A percentile compares a stretch with the other conserved stretches of the same genome.
These are phyloP conservation scores for Pelargonium cotyledonis DNA, from an alignment of 441 rosid genomes.

Conservation along the genomic window DNA sequence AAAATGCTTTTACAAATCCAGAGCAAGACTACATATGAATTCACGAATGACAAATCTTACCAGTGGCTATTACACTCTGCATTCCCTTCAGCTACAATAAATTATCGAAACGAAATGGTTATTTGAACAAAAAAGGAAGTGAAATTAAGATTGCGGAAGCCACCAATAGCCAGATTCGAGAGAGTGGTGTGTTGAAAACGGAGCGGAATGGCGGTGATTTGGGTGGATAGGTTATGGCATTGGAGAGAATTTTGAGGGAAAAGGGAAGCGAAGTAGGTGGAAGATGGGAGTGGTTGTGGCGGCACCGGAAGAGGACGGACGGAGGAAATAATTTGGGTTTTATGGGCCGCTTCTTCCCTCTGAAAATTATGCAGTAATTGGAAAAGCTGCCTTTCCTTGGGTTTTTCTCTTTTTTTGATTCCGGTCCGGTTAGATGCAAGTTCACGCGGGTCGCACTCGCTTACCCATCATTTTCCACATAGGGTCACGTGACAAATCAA, in stretches of 20 bases:
- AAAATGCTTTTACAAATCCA: background rate
- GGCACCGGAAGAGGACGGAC: background rate
- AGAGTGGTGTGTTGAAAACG: background rate
- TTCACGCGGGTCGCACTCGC: no score
- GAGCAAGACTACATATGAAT: background rate
- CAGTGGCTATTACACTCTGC: background rate
- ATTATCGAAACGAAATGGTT: background rate
- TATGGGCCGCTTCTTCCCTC: no score
- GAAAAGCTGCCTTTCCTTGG: no score
- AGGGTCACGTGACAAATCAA: no score
- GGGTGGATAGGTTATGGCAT: background rate
- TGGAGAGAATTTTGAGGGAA: background rate
- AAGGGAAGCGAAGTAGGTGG: background rate
- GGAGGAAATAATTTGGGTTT: no score
- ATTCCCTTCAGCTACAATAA: background rate
- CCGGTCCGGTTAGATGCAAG: no score
- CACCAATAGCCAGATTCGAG: background rate
- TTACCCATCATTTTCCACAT: no score
- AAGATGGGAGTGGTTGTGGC: constrained; percentile 1
- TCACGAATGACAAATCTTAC: background rate
- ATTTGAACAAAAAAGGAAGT: background rate
- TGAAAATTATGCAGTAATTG: no score
- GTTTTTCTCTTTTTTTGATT: no score
- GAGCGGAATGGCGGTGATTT: background rate
- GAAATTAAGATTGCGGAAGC: background rate